A percentile compares a stretch with the other conserved stretches of the same genome.
Evolutionary conservation across 2,329 filamentous ascomycete species (phyloP).

Genomic region (Chlorencoelia australis): DNA sequence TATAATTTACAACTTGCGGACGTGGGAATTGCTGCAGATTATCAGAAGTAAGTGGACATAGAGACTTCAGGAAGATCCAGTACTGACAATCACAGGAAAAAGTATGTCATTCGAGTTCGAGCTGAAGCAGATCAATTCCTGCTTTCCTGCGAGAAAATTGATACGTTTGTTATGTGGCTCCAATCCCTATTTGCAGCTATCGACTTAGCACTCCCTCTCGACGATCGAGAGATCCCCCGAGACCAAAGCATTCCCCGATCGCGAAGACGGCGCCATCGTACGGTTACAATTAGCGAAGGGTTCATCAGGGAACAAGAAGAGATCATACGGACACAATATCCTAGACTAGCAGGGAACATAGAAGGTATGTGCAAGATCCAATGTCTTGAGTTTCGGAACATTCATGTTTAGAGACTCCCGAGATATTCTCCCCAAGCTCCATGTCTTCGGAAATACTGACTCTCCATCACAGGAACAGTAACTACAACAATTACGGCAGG

Average conservation of each 20-base stretch:
- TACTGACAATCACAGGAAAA: slow-evolving; percentile 21
- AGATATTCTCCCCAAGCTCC: too few species aligned
- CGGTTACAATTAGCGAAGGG: slow-evolving; percentile 4
- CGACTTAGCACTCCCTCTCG: slow-evolving; percentile 58
- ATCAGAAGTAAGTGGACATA: slow-evolving; percentile 49
- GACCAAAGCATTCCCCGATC: slow-evolving; percentile 48
- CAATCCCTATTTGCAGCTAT: slow-evolving; percentile 63
- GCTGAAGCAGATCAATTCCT: slow-evolving; percentile 67
- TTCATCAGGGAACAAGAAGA: slow-evolving; percentile 18
- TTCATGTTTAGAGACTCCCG: too few species aligned
- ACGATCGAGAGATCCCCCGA: slow-evolving; percentile 55
- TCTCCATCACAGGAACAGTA: too few species aligned
- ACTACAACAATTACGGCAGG: too few species aligned
- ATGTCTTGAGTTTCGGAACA: too few species aligned
- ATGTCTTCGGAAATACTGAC: too few species aligned
- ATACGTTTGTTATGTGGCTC: slow-evolving; percentile 58
- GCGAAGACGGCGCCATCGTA: slow-evolving; percentile 19
- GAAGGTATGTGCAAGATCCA: too few species aligned
- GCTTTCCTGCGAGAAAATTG: slow-evolving; percentile 53
- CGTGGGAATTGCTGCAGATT: slow-evolving; percentile 63
- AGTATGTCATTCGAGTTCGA: slow-evolving; percentile 61
- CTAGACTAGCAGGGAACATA: slow-evolving; percentile 12
- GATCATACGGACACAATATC: slow-evolving; percentile 17
- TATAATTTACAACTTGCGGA: slow-evolving; percentile 69
- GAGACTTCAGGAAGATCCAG: not conserved